Conservation (phyloP, 257 asterid genomes). For the Plantago elongata region DNA sequence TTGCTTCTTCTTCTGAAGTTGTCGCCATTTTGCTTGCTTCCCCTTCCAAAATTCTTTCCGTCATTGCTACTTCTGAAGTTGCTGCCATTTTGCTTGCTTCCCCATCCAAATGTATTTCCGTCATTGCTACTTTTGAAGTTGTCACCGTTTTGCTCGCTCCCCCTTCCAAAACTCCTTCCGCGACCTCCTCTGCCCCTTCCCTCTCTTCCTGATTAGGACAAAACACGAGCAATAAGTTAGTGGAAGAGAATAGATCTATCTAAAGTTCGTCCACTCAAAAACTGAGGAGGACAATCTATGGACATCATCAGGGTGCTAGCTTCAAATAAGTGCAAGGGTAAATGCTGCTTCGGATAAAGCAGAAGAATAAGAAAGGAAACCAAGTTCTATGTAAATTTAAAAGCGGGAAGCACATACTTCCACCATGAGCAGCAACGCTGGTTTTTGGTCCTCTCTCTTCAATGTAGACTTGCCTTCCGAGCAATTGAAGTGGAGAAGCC, state of each 20-base stretch:
- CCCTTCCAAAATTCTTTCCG: too few species aligned
- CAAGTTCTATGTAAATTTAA: not conserved
- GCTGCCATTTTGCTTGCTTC: too few species aligned
- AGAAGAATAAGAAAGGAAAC: not conserved
- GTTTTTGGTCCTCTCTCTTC: slow-evolving; percentile 39
- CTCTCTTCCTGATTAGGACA: slow-evolving; percentile 28
- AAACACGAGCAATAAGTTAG: not conserved
- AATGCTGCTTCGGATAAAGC: not conserved
- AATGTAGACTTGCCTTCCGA: slow-evolving; percentile 39
- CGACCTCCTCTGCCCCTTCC: slow-evolving; percentile 48
- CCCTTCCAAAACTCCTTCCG: slow-evolving; percentile 31
- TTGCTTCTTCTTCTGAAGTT: too few species aligned
- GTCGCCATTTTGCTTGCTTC: too few species aligned
- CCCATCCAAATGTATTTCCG: slow-evolving; percentile 1
- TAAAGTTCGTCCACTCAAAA: too few species aligned
- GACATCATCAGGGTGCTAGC: too few species aligned
- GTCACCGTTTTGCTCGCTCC: slow-evolving; percentile 21
- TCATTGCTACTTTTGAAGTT: slow-evolving; percentile 23
- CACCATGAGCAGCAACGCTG: slow-evolving; percentile 33
- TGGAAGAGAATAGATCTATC: too few species aligned
- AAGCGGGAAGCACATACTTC: slow-evolving; percentile 29
- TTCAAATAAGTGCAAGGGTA: too few species aligned
- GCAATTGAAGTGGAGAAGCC: slow-evolving; percentile 52
- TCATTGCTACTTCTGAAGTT: too few species aligned
- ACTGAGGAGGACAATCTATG: too few species aligned